These are phyloP conservation scores for Brassica juncea DNA, from an alignment of 345 rosid genomes.

Conservation along the genomic window DNA sequence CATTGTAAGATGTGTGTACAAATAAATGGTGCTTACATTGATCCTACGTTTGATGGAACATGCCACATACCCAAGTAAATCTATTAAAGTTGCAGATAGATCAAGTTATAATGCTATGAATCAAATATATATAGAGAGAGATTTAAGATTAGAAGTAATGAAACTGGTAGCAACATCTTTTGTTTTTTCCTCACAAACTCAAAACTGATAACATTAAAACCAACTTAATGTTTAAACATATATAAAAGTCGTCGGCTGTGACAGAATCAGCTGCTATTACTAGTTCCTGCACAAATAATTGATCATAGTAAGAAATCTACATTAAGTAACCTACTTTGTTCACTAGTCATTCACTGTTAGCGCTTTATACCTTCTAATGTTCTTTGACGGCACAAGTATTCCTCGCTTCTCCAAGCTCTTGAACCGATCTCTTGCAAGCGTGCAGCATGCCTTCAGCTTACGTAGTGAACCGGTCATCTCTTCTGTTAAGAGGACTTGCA, in stretches of 20 bases:
- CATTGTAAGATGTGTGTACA: no score
- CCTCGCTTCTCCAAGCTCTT: conserved; percentile 96
- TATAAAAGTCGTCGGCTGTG: conserved; percentile 17
- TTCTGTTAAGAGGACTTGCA: conserved; percentile 84
- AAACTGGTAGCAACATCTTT: not conserved
- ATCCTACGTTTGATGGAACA: no score
- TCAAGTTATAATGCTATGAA: no score
- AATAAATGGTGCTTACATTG: no score
- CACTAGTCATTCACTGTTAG: not conserved
- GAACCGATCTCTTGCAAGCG: conserved; percentile 81
- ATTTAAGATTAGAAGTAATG: not conserved
- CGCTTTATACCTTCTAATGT: conserved; percentile 55
- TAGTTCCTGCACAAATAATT: conserved; percentile 31
- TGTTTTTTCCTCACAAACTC: not conserved
- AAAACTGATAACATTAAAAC: conserved; percentile 29
- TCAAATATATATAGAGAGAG: not conserved
- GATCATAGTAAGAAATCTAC: conserved; percentile 27
- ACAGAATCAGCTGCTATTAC: conserved; percentile 2
- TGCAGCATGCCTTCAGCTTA: conserved; percentile 83
- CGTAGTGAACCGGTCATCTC: conserved; percentile 93
- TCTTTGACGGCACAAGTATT: conserved; percentile 62
- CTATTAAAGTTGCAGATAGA: no score
- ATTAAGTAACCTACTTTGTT: not conserved
- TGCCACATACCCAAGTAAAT: no score
- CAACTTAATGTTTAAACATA: not conserved